These are phyloP conservation scores for Chaetomium sp. DNA, from an alignment of 2,329 filamentous ascomycete genomes.

Conservation along the genomic window DNA sequence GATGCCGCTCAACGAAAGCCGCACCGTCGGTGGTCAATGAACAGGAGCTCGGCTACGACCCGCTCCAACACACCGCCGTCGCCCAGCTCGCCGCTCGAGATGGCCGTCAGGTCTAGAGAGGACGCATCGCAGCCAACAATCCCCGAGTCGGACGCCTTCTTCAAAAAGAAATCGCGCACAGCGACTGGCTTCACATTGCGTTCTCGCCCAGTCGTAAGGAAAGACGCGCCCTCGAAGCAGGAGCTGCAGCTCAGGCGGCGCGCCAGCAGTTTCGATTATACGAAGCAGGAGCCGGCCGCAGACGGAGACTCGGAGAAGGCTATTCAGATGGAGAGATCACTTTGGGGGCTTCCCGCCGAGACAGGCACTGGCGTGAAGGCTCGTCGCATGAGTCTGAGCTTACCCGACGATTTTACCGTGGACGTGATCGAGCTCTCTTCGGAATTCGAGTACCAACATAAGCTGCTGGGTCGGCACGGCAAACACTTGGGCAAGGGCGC, in stretches of 20 bases:
- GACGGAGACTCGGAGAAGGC: slow-evolving; percentile 31
- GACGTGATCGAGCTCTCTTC: slow-evolving; percentile 68
- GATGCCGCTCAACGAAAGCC: slow-evolving; percentile 37
- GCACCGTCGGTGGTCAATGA: slow-evolving; percentile 50
- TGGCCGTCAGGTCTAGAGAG: slow-evolving; percentile 39
- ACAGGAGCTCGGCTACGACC: slow-evolving; percentile 49
- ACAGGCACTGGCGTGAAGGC: slow-evolving; percentile 76
- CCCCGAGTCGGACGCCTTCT: slow-evolving; percentile 50
- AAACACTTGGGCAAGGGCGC: slow-evolving; percentile 80
- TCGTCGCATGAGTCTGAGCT: slow-evolving; percentile 71
- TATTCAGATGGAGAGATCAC: slow-evolving; percentile 49
- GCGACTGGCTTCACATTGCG: slow-evolving; percentile 55
- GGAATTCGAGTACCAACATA: slow-evolving; percentile 71
- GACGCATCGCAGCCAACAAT: slow-evolving; percentile 38
- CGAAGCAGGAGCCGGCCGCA: slow-evolving; percentile 36
- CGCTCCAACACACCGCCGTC: slow-evolving; percentile 56
- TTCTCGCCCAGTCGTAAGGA: slow-evolving; percentile 43
- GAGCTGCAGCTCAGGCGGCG: slow-evolving; percentile 40
- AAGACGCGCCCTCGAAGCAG: slow-evolving; percentile 21
- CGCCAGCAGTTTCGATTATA: slow-evolving; percentile 54
- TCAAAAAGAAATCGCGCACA: slow-evolving; percentile 54
- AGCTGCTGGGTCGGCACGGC: slow-evolving; percentile 70
- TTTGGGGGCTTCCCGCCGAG: slow-evolving; percentile 65
- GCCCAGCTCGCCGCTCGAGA: slow-evolving; percentile 50
- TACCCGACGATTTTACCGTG: slow-evolving; percentile 74